Percentiles rank a stretch among this genome's conserved stretches.
These are phyloP conservation scores for Daldinia sp. DNA, from an alignment of 2,329 filamentous ascomycete species.

Conservation along the genomic window DNA sequence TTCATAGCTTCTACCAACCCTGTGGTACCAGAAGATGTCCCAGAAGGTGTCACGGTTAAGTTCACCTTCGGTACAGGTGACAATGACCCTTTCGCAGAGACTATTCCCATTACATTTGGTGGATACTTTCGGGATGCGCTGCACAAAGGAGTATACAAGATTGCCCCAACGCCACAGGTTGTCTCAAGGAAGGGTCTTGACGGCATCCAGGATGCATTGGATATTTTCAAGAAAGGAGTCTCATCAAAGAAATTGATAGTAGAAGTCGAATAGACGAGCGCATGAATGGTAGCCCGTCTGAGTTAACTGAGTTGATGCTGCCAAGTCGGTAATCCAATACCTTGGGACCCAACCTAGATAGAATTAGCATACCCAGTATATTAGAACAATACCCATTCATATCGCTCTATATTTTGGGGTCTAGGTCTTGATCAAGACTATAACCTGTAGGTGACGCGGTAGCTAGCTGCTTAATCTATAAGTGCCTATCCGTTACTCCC, in stretches of 20 bases:
- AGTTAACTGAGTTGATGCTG: neutral
- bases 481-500: neutral
- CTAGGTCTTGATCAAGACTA: neutral
- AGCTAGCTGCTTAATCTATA: neutral
- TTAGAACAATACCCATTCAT: too few species aligned
- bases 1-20: conserved; percentile 26
- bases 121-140: conserved; percentile 31
- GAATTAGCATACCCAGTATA: too few species aligned
- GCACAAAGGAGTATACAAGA: conserved; percentile 19
- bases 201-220: neutral
- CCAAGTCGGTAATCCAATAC: too few species aligned
- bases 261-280: neutral
- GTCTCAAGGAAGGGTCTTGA: conserved; percentile 1
- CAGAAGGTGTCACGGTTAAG: neutral
- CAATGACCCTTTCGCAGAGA: conserved; percentile 15
- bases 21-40: conserved; percentile 18
- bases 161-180: conserved; percentile 24
- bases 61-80: neutral
- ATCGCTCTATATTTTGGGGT: neutral
- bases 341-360: too few species aligned
- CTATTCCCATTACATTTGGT: conserved; percentile 21
- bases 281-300: neutral
- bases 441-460: neutral
- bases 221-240: neutral
- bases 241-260: neutral